These are phyloP conservation scores for Galerina sulciceps DNA, from an alignment of 768 basidiomycete species.

Conservation along the genomic window DNA sequence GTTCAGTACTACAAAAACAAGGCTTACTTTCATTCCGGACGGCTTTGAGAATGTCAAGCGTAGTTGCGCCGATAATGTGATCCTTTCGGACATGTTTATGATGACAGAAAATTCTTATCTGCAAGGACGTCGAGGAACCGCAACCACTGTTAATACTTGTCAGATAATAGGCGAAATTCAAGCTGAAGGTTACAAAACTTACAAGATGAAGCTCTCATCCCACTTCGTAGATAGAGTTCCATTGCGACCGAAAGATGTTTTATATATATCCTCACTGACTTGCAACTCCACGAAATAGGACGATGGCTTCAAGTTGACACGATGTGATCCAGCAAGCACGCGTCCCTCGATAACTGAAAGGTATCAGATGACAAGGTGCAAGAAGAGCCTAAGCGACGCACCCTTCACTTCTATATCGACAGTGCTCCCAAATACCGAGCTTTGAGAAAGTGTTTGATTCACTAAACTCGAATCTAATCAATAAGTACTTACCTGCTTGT, in stretches of 20 bases:
- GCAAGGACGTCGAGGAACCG: background rate
- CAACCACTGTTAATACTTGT: background rate
- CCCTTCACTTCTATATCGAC: too few relatives aligned
- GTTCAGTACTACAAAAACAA: background rate
- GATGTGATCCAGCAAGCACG: too few relatives aligned
- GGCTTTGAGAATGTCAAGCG: background rate
- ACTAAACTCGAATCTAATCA: too few relatives aligned
- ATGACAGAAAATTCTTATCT: background rate
- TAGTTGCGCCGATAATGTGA: background rate
- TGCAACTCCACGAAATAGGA: too few relatives aligned
- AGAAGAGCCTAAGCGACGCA: too few relatives aligned
- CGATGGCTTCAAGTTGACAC: too few relatives aligned
- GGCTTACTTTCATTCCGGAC: background rate
- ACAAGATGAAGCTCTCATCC: slow-evolving; percentile 8
- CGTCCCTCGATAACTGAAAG: too few relatives aligned
- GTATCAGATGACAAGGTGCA: too few relatives aligned
- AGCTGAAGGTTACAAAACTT: background rate
- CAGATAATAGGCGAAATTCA: background rate
- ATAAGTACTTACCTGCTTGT: too few relatives aligned
- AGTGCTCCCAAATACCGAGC: too few relatives aligned
- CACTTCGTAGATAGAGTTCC: background rate
- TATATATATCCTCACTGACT: too few relatives aligned
- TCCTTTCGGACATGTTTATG: background rate
- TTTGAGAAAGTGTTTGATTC: too few relatives aligned
- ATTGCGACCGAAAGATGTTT: background rate